phyloP scores from a whole-genome alignment of 2,329 filamentous ascomycete genomes.

The Myriosclerotinia curreyana region DNA sequence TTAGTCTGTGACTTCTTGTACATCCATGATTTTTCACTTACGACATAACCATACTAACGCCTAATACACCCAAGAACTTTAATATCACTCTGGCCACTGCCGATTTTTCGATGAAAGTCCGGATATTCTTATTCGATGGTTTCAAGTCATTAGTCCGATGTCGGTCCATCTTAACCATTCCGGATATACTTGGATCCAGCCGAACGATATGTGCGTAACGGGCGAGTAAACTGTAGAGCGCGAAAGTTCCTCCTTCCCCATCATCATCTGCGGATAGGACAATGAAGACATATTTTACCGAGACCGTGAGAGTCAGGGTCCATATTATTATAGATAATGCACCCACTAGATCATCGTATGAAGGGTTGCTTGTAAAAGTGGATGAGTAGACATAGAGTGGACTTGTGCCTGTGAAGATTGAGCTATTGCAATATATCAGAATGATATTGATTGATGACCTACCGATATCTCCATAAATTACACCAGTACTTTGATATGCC shows the following conservation, averaged over 20 bases:
- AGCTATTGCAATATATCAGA: not conserved
- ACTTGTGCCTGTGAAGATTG: slow-evolving; percentile 41
- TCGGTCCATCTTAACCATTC: slow-evolving; percentile 58
- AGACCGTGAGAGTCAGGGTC: slow-evolving; percentile 67
- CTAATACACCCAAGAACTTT: slow-evolving; percentile 61
- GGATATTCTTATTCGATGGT: slow-evolving; percentile 50
- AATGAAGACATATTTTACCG: slow-evolving; percentile 65
- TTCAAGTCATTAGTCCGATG: slow-evolving; percentile 55
- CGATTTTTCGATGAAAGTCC: slow-evolving; percentile 57
- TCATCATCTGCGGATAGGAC: slow-evolving; percentile 66
- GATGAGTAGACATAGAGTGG: slow-evolving; percentile 70
- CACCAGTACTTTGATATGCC: slow-evolving; percentile 62
- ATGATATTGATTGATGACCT: slow-evolving; percentile 35
- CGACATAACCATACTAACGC: slow-evolving; percentile 63
- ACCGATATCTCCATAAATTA: slow-evolving; percentile 69
- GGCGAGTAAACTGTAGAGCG: slow-evolving; percentile 62
- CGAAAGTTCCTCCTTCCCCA: slow-evolving; percentile 68
- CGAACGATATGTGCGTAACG: slow-evolving; percentile 59
- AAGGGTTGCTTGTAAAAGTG: slow-evolving; percentile 58
- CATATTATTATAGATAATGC: slow-evolving; percentile 67
- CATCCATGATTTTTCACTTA: slow-evolving; percentile 26
- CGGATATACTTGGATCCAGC: slow-evolving; percentile 54
- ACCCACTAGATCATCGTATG: slow-evolving; percentile 58
- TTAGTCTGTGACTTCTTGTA: slow-evolving; percentile 17
- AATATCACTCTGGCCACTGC: slow-evolving; percentile 50